Evolutionary conservation across 2,329 filamentous ascomycete genomes (phyloP).

Genomic region (Sporothrix mexicana): DNA sequence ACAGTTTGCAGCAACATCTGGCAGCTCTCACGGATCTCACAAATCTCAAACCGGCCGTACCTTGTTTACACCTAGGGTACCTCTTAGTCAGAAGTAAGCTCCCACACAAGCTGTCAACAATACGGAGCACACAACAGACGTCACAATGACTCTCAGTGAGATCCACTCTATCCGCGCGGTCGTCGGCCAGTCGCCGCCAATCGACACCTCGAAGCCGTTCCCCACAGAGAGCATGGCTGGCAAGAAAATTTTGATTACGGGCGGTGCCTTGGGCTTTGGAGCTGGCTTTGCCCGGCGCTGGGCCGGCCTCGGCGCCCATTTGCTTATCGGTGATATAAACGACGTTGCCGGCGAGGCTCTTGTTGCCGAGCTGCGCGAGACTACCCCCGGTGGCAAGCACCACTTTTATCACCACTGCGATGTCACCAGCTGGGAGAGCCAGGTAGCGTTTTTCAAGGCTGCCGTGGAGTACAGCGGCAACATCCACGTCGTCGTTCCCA

Average conservation of each 20-base stretch:
- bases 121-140: neutral
- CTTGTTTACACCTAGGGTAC: neutral
- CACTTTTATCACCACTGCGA: conserved; percentile 66
- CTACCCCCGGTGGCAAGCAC: conserved; percentile 51
- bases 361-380: conserved; percentile 56
- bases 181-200: conserved; percentile 42
- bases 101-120: neutral
- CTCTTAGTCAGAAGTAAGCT: neutral
- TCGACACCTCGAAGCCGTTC: conserved; percentile 54
- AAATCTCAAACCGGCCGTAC: neutral
- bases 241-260: conserved; percentile 67
- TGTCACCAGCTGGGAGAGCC: conserved; percentile 68
- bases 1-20: neutral
- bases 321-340: conserved; percentile 69
- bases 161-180: conserved; percentile 19
- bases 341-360: conserved; percentile 59
- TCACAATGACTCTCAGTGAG: conserved; percentile 30
- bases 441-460: conserved; percentile 66
- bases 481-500: conserved; percentile 68
- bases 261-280: conserved; percentile 66
- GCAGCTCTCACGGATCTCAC: neutral
- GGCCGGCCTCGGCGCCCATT: conserved; percentile 61
- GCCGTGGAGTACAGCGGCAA: conserved; percentile 61
- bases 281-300: conserved; percentile 58
- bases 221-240: conserved; percentile 53